phyloP scores from a whole-genome alignment of 345 rosid species.

The Gossypium raimondii region DNA sequence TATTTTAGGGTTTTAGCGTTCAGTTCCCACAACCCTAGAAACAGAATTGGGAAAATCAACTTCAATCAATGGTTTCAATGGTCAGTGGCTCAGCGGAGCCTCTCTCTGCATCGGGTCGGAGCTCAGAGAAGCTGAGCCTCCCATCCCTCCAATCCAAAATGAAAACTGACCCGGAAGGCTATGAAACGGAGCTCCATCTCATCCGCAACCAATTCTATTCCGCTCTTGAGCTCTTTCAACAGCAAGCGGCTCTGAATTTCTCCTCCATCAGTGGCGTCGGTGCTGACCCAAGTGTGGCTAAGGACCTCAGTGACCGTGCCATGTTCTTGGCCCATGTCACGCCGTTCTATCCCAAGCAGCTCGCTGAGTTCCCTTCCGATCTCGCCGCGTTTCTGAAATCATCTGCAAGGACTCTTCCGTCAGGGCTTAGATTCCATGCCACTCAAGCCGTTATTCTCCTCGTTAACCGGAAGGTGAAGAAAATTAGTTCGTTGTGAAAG shows the following conservation, averaged over 20 bases:
- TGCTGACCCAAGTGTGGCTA: conserved; percentile 59
- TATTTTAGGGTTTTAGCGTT: background rate
- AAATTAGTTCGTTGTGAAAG: background rate
- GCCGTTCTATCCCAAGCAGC: conserved; percentile 69
- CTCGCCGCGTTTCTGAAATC: conserved; percentile 68
- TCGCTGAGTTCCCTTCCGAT: conserved; percentile 55
- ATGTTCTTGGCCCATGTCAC: conserved; percentile 79
- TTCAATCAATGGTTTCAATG: conserved; percentile 22
- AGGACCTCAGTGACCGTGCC: conserved; percentile 76
- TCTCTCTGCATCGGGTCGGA: conserved; percentile 68
- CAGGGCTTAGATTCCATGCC: conserved; percentile 70
- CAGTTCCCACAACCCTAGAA: background rate
- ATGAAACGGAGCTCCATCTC: conserved; percentile 60
- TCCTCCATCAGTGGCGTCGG: conserved; percentile 58
- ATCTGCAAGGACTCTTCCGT: conserved; percentile 59
- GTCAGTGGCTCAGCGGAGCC: conserved; percentile 39
- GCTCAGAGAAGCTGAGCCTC: conserved; percentile 71
- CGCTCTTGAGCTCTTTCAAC: conserved; percentile 73
- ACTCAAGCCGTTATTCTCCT: conserved; percentile 77
- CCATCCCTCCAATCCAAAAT: conserved; percentile 70
- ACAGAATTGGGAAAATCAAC: background rate
- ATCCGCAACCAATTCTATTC: conserved; percentile 75
- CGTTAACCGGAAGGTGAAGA: conserved; percentile 55
- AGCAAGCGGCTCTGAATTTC: conserved; percentile 70
- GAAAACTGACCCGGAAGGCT: conserved; percentile 87